Conservation (phyloP, 2,329 filamentous ascomycete genomes). For the Claviceps humidiphila region DNA sequence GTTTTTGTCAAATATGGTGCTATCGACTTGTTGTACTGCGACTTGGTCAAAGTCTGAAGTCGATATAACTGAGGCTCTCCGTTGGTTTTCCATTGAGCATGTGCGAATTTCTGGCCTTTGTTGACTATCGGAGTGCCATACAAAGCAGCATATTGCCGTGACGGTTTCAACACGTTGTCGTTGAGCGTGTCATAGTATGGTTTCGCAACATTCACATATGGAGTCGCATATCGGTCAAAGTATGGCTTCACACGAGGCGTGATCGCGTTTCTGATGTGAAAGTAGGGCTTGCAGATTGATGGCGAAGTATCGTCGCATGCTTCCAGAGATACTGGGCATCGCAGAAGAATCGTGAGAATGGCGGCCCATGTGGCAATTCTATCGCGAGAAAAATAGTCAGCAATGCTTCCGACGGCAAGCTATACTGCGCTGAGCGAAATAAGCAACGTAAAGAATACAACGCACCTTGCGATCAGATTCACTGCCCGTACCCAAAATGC, state of each 20-base stretch:
- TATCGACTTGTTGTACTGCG: constrained; percentile 57
- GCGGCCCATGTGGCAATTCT: constrained; percentile 79
- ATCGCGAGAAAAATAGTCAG: not conserved
- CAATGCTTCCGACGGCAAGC: not conserved
- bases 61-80: constrained; percentile 62
- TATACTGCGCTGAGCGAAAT: not conserved
- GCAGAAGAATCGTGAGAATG: constrained; percentile 66
- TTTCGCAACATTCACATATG: constrained; percentile 62
- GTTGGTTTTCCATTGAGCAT: constrained; percentile 64
- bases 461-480: constrained; percentile 42
- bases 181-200: constrained; percentile 60
- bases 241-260: constrained; percentile 71
- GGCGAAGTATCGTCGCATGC: constrained; percentile 58
- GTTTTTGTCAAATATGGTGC: constrained; percentile 60
- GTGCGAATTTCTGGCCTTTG: constrained; percentile 51
- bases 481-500: constrained; percentile 27
- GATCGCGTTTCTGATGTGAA: constrained; percentile 47
- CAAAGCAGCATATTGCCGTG: constrained; percentile 50
- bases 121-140: constrained; percentile 64
- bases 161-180: constrained; percentile 55
- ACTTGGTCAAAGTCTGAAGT: constrained; percentile 45
- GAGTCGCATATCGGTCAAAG: constrained; percentile 71
- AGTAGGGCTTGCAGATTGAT: constrained; percentile 72
- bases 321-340: constrained; percentile 60
- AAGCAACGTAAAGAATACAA: not conserved